Base-by-base conservation (phyloP, 495 filamentous ascomycete genomes). In the Lichenothelia convexa region DNA sequence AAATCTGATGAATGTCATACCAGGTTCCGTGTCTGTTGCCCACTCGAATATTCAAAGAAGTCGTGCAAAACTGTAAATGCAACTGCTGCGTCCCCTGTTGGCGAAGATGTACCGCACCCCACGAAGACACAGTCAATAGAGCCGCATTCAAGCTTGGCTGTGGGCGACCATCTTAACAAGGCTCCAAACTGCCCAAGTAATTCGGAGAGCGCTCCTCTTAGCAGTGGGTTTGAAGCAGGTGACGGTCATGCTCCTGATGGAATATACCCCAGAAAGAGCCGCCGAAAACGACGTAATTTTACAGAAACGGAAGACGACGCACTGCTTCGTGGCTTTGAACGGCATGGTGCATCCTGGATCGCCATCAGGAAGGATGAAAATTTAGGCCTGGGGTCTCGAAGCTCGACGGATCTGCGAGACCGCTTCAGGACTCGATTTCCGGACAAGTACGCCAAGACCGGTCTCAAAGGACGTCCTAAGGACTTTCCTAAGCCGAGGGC, bases 371-470 rank as follows among this genome's bases (percentile, higher is more conserved):
- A 75, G 33, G 82, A 92, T 46, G 57, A 66, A 8, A 61, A 63
- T 12, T 67, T 86, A 33, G 65, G 74, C 15, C 60, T 93, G 8
- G 55, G 62, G 6, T 70, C 62, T 46, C 68, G 84, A 38, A 68
- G 71, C 24, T 71, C 81, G 2, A 84, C 80, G 4, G 82, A 93
- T 48, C 58, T 93, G 9, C 63, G 85, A 33, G 85, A 93, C 54
- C 66, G 83, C 5, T 77, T 91, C 36, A 67, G 85, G 15, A 84
- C 79, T 40, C 78, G 75, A 36, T 85, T 76, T 43, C 80, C 83
- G 5, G 70, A 79, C 24, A 68, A 75, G 32, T 89, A 80, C 48
- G 65, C 63, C 19, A 60, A 73, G 37, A 53, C 57, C 2, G 53
- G 55, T 0, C 36, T 46, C 24, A 52, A 44, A 22, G 33, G 46